phyloP scores from a whole-genome alignment of 2,329 filamentous ascomycete species.

The Colletotrichum euphorbiae region DNA sequence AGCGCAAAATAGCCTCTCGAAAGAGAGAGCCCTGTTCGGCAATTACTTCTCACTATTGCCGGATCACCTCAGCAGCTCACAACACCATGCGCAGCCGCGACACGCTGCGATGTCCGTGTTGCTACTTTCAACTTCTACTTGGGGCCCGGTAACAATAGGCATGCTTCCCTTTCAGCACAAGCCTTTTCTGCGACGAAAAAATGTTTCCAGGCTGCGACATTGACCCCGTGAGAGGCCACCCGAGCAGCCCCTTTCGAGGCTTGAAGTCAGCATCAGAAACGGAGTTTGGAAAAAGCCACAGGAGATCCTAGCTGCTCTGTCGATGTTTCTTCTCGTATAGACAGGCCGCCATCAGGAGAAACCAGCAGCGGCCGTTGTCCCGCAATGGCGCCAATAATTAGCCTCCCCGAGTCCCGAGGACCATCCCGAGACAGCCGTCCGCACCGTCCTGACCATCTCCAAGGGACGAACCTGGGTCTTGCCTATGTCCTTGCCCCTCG shows the following conservation, averaged over 20 bases:
- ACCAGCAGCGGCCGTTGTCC: constrained; percentile 12
- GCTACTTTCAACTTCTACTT: constrained; percentile 8
- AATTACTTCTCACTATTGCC: constrained; percentile 23
- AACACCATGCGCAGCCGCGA: constrained; percentile 12
- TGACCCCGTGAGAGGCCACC: constrained; percentile 16
- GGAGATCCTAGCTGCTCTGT: neutral
- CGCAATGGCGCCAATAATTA: constrained; percentile 21
- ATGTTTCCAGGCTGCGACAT: constrained; percentile 26
- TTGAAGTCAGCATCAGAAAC: constrained; percentile 12
- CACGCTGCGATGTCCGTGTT: constrained; percentile 36
- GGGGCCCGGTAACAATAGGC: neutral
- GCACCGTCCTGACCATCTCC: constrained; percentile 13
- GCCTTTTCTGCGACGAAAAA: constrained; percentile 26
- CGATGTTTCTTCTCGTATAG: neutral
- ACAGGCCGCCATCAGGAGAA: neutral
- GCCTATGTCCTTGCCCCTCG: neutral
- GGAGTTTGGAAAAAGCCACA: neutral
- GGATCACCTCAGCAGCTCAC: constrained; percentile 29
- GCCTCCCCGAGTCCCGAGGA: neutral
- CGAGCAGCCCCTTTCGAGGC: neutral
- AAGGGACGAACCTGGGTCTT: constrained; percentile 1
- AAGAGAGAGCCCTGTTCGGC: constrained; percentile 11
- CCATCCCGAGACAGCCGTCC: constrained; percentile 19
- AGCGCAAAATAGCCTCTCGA: constrained; percentile 26
- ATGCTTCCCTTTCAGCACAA: constrained; percentile 19